phyloP scores from a whole-genome alignment of 2,329 filamentous ascomycete genomes.

The Penicillium frequentans region DNA sequence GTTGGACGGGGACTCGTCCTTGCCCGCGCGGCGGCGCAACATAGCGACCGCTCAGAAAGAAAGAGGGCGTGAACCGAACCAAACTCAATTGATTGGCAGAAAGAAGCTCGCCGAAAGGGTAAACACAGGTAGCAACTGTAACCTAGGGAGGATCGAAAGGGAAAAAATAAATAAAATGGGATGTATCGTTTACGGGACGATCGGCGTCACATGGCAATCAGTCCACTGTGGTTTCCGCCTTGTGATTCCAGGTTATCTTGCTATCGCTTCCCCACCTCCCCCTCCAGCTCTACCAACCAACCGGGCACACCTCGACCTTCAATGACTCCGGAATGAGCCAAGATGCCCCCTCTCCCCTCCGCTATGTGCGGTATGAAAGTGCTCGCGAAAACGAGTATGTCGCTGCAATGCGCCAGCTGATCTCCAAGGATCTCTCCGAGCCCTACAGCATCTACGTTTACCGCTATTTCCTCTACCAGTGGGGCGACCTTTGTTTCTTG shows the following conservation, averaged over 20 bases:
- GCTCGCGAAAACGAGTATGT: slow-evolving; percentile 67
- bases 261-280: not conserved
- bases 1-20: slow-evolving; percentile 30
- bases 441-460: slow-evolving; percentile 99
- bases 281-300: not conserved
- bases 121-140: not conserved
- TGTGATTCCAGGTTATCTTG: slow-evolving; percentile 2
- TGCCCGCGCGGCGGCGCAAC: slow-evolving; percentile 44
- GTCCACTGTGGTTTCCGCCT: slow-evolving; percentile 12
- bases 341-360: slow-evolving; percentile 47
- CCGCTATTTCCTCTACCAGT: slow-evolving; percentile 96
- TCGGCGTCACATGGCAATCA: slow-evolving; percentile 27
- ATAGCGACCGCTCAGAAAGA: slow-evolving; percentile 25
- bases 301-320: slow-evolving; percentile 4
- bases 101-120: not conserved
- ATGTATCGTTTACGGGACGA: slow-evolving; percentile 15
- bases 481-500: slow-evolving; percentile 97
- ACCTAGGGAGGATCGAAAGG: slow-evolving; percentile 1
- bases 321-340: slow-evolving; percentile 30
- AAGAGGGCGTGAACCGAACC: not conserved
- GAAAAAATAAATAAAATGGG: slow-evolving; percentile 5
- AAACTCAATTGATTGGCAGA: slow-evolving; percentile 5
- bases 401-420: slow-evolving; percentile 83
- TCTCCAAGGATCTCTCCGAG: slow-evolving; percentile 94
- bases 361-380: slow-evolving; percentile 61